These are phyloP conservation scores for Trebouxiophyceae sp. DNA, from an alignment of 163 green algal genomes.

Conservation along the genomic window DNA sequence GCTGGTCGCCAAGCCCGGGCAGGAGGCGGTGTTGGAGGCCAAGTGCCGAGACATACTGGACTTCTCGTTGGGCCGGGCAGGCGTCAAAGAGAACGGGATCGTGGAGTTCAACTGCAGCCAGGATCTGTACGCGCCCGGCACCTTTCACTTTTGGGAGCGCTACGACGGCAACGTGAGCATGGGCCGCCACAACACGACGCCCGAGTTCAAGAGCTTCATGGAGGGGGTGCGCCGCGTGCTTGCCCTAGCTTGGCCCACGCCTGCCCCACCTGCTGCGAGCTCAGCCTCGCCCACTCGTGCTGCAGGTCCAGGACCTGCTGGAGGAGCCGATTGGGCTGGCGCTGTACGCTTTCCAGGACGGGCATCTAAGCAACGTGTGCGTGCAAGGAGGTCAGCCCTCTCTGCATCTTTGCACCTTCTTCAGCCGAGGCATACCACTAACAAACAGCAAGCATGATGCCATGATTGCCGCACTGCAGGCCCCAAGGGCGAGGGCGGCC, in stretches of 20 bases:
- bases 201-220: conserved; percentile 51
- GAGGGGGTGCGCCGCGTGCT: conserved; percentile 19
- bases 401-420: too few relatives aligned
- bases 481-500: conserved; percentile 76
- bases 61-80: conserved; percentile 32
- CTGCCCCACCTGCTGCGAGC: too few relatives aligned
- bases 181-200: conserved; percentile 45
- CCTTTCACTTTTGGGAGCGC: conserved; percentile 76
- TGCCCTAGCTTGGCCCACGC: too few relatives aligned
- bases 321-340: conserved; percentile 60
- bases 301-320: conserved; percentile 47
- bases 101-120: conserved; percentile 35
- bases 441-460: too few relatives aligned
- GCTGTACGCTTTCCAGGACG: conserved; percentile 69
- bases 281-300: too few relatives aligned
- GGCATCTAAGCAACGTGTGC: conserved; percentile 43
- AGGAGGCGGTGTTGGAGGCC: conserved; percentile 32
- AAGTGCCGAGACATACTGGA: conserved; percentile 36
- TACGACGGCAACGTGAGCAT: conserved; percentile 58
- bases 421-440: too few relatives aligned
- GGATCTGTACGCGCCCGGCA: conserved; percentile 45
- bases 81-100: conserved; percentile 41
- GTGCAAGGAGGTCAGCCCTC: conserved; percentile 42
- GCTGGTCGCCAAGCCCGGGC: conserved; percentile 42
- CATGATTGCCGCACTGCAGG: too few relatives aligned